Conservation (phyloP, 306 rosid genomes). For the Pterocarpus macrocarpus region DNA sequence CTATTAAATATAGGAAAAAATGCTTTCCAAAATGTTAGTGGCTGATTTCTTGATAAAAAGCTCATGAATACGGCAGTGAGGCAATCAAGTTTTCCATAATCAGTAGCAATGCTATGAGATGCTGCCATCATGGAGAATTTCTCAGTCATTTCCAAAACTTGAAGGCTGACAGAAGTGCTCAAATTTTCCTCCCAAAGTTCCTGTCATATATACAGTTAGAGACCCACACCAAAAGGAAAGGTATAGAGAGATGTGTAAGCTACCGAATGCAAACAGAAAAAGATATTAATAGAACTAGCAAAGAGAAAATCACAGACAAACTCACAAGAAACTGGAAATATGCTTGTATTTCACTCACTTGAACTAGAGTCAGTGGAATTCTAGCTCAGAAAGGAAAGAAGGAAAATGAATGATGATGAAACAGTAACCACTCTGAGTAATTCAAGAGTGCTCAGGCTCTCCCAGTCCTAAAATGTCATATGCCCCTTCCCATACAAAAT, state of each 20-base stretch:
- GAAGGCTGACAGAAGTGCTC: conserved; percentile 95
- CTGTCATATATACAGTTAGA: conserved; percentile 52
- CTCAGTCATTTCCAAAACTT: conserved; percentile 88
- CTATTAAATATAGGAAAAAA: conserved; percentile 84
- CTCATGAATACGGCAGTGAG: conserved; percentile 88
- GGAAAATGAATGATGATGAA: too few species aligned
- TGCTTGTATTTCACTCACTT: too few species aligned
- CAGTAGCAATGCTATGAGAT: conserved; percentile 87
- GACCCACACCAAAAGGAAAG: conserved; percentile 24
- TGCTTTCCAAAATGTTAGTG: conserved; percentile 86
- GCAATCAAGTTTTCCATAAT: conserved; percentile 95
- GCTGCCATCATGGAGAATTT: conserved; percentile 86
- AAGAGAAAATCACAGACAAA: too few species aligned
- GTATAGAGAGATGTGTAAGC: conserved; percentile 39
- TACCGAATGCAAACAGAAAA: conserved; percentile 19
- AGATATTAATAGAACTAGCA: too few species aligned
- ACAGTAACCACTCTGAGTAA: too few species aligned
- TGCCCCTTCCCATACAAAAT: too few species aligned
- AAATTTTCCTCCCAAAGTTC: conserved; percentile 99
- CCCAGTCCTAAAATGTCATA: too few species aligned
- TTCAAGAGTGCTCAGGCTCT: too few species aligned
- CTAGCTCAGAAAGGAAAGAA: too few species aligned
- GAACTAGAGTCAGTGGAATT: too few species aligned
- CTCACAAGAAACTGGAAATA: too few species aligned
- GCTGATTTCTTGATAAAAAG: conserved; percentile 91